A percentile compares a stretch with the other conserved stretches of the same genome.
These are phyloP conservation scores for Cystobasidiopsis lactophilus DNA, from an alignment of 768 basidiomycete species.

Conservation along the genomic window DNA sequence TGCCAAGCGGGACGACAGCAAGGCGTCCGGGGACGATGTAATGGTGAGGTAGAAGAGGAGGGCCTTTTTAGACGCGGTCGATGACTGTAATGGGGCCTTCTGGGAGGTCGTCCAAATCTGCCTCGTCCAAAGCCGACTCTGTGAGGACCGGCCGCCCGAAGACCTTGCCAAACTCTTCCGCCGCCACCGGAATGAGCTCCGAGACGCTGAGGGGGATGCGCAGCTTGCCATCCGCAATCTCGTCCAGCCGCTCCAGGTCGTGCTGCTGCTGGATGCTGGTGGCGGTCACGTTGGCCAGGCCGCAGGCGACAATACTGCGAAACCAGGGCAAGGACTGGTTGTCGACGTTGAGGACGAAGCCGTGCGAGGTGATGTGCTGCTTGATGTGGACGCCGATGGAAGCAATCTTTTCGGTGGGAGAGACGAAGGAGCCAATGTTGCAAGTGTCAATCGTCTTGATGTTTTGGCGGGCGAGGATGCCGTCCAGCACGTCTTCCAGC, in stretches of 20 bases:
- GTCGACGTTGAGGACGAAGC: slow-evolving; percentile 80
- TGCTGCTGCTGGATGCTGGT: slow-evolving; percentile 27
- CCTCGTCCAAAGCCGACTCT: neutral
- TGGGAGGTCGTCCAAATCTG: neutral
- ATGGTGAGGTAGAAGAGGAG: no score
- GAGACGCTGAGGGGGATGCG: neutral
- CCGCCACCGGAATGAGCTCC: slow-evolving; percentile 6
- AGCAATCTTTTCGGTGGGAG: slow-evolving; percentile 58
- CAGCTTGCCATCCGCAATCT: neutral
- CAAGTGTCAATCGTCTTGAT: slow-evolving; percentile 31
- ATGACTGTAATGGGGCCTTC: neutral
- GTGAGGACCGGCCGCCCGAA: slow-evolving; percentile 3
- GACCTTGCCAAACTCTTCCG: neutral
- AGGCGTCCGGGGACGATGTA: slow-evolving; percentile 6
- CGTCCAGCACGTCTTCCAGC: slow-evolving; percentile 51
- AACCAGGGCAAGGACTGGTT: slow-evolving; percentile 67
- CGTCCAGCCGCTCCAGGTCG: neutral
- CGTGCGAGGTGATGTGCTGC: slow-evolving; percentile 82
- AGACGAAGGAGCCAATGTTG: slow-evolving; percentile 76
- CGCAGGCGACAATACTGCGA: slow-evolving; percentile 69
- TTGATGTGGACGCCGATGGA: slow-evolving; percentile 94
- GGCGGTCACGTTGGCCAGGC: slow-evolving; percentile 58
- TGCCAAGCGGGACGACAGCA: slow-evolving; percentile 18
- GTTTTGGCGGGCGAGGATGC: slow-evolving; percentile 32
- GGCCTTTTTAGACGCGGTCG: neutral